Base-by-base conservation (phyloP, 768 basidiomycete species). In the Mycena floridula region DNA sequence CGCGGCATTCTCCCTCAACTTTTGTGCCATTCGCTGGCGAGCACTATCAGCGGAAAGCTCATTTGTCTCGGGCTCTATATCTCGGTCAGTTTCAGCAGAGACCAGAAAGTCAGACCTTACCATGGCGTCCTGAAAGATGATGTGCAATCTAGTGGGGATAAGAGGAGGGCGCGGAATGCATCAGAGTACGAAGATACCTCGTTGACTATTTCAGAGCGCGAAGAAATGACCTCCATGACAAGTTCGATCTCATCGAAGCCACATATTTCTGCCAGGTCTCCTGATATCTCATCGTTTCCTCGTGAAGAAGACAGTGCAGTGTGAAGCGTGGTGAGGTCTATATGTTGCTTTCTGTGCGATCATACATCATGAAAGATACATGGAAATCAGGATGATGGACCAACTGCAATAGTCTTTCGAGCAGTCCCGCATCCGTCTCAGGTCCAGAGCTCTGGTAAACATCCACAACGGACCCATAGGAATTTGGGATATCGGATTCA, bases 191-290 rank as follows among this genome's bases (percentile, higher is more conserved):
- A 47, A 28, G 67, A 52, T 50, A 85, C 86, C 60, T 81, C 67
- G 51, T 67, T 51, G 23, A 63, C 67, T 25, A 84, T 56, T 1
- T 60, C 56, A 6, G 52, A 49, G 18, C 93, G 79, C 24, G 79
- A 70, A 15, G 67, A 57, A 2, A 96, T 61, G 22, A 96, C 73
- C 32, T 86, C 76, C 64, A 76, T 76, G 7, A 85, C 79, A 25
- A 92, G 66, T 22, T 89, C 89, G 39, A 97, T 79, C 15, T 85
- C 76, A 40, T 95, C 88, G 58, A 83, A 89, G 2, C 93, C 95
- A 38, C 94, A 59, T 8, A 89, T 66, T 48, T 96, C 93, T 7
- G 76, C 77, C 8, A 97, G 59, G 52, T 89, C 85, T 22, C 67
- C 77, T 22, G 89, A 86, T 24, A 96, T 85, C 18, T 76, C 79